Evolutionary conservation across 306 rosid species (phyloP), one percentile per base, ranked within the genome.

Genomic region (Gastrolobium bilobum): DNA sequence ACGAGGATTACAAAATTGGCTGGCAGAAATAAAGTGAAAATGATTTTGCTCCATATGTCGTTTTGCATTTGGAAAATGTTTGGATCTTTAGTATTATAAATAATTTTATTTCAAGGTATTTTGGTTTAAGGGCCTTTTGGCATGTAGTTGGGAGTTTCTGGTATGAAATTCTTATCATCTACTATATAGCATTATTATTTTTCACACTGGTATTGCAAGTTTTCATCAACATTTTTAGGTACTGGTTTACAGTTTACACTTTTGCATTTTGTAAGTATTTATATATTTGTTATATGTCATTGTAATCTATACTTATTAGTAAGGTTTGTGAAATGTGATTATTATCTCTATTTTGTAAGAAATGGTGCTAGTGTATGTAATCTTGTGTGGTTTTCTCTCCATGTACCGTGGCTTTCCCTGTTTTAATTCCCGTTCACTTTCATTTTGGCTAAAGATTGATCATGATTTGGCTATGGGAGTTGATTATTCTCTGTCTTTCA

Each of bases 401-500:
- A 4, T 50, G 50, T 33, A 37, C 71, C 2, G 4, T 10, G 14
- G 3, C 31, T 66, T 48, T 59, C 76, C 73, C 10, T 7, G 6
- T 73, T 73, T 53, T 10, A 43, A 61, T 10, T 10, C 40, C 6
- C 30, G 14, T 56, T 48, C 37, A 51, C 14, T 42, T 50, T 79
- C 30, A 13, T 69, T 76, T 67, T 62, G 11, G 31, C 51, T 40
- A 6, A 61, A 68, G 48, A 35, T 64, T 37, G 62, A 58, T 30
- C 54, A 34, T 37, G 74, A 51, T 76, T 31, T 77, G 68, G 85
- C 59, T 31, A 63, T 54, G n/a, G 62, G 52, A 38, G 66, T 77
- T 81, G 48, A 64, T 20, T 69, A 39, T 61, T 68, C 33, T 79
- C 14, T 71, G 65, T 77, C 11, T 48, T 80, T 1, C 80, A 95